phyloP scores from a whole-genome alignment of 345 rosid genomes.

The Hibiscus tridactylites region DNA sequence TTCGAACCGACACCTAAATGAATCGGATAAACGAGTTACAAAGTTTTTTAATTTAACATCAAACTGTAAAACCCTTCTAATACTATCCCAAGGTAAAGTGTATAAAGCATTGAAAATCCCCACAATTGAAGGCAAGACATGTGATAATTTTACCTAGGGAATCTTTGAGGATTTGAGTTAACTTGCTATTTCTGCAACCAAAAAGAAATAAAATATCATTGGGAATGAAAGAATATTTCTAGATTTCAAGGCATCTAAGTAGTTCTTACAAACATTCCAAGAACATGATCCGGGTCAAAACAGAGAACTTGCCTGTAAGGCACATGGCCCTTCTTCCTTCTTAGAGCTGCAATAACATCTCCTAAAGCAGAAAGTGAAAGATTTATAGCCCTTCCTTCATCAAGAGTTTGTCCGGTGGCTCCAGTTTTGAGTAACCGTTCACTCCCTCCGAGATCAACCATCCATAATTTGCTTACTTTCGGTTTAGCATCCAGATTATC shows the following conservation, averaged over 20 bases:
- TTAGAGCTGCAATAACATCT: conserved; percentile 85
- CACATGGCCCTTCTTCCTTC: conserved; percentile 79
- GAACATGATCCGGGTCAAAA: conserved; percentile 10
- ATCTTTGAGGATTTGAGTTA: conserved; percentile 94
- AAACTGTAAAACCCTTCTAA: neutral
- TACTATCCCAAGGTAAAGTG: neutral
- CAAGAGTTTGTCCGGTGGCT: conserved; percentile 73
- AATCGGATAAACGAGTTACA: conserved; percentile 10
- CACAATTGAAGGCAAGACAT: conserved; percentile 2
- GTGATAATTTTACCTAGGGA: conserved; percentile 54
- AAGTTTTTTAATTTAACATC: neutral
- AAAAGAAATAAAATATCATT: conserved; percentile 1
- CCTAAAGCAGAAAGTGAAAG: conserved; percentile 93
- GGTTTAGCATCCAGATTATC: conserved; percentile 44
- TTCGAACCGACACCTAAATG: conserved; percentile 62
- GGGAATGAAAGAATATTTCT: conserved; percentile 14
- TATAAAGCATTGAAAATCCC: conserved; percentile 2
- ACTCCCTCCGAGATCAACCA: conserved; percentile 98
- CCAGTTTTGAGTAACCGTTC: conserved; percentile 80
- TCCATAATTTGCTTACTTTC: conserved; percentile 84
- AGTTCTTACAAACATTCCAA: conserved; percentile 3
- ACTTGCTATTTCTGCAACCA: conserved; percentile 90
- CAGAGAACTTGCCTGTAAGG: conserved; percentile 73
- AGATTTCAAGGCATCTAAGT: neutral
- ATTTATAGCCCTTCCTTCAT: conserved; percentile 85